Base-by-base conservation (phyloP, 2,329 filamentous ascomycete species). In the Immersiporthe knoxdaviesiana region DNA sequence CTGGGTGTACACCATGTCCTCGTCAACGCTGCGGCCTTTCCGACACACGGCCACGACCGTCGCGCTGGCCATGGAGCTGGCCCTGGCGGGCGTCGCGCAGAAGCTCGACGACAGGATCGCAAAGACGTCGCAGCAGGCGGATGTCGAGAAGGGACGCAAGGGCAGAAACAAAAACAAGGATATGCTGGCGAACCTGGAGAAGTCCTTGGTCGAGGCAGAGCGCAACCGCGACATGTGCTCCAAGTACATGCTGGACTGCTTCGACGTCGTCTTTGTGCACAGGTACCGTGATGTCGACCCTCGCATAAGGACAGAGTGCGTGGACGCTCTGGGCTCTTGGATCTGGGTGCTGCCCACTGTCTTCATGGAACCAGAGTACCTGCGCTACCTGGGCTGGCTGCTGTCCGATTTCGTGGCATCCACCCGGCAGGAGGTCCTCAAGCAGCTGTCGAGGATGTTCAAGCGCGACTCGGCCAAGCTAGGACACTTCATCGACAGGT, bases 381-480 rank as follows among this genome's bases (percentile, higher is more conserved):
- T 99, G 64, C 90, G 96, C 71, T 99, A 99, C 76, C 84, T 99
- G 7, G 96, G 96, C 65, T 99, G 96, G 96, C 90, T 97, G 76
- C 85, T 99, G 39, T 97, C 94, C 5, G 96, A 99, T 77, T 86
- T 90, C 3, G 86, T 90, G 70, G 84, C 90, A 0, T 82, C 89
- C 11, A 94, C 93, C 30, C 88, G 96, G 66, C 86, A 91, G n/a
- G 94, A 97, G 78, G 93, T 97, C 2, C 81, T 99, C 56, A 92
- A 90, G 75, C 94, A 98, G 78, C 84, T 99, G 18, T 85, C 88
- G 30, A 90, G 88, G 68, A 85, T 99, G 6, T 95, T 97, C 80
- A 91, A 90, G 75, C 90, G 92, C 69, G 90, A 92, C 73, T 89
- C 94, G 66, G 93, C 93, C 77, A 88, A 97, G 72, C 83, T 99